Percentiles rank a stretch among this genome's conserved stretches.
Evolutionary conservation across 163 green algal species (phyloP).

Genomic region (Scenedesmus sp.): DNA sequence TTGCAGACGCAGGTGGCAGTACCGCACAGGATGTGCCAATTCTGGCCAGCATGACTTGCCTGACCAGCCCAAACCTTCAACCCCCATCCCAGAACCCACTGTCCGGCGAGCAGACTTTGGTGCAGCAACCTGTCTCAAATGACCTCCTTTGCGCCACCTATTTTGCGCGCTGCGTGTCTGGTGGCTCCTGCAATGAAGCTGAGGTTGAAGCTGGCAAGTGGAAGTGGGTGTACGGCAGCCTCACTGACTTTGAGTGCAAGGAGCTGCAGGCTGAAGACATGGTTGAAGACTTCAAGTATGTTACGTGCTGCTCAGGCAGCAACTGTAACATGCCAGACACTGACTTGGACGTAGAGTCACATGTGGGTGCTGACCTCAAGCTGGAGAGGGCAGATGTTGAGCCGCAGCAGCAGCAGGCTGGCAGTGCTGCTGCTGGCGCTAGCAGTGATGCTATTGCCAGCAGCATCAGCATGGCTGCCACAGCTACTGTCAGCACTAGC

Average conservation of each 20-base stretch:
- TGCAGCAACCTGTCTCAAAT: not conserved
- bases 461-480: not conserved
- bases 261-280: not conserved
- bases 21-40: not conserved
- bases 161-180: not conserved
- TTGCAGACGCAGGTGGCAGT: not conserved
- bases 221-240: conserved; percentile 4
- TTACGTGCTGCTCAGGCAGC: not conserved
- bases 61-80: not conserved
- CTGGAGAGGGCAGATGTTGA: not conserved
- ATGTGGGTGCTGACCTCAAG: not conserved
- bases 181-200: not conserved
- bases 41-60: not conserved
- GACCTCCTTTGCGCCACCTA: not conserved
- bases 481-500: not conserved
- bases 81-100: not conserved
- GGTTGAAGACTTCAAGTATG: not conserved
- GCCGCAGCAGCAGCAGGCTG: conserved; percentile 1
- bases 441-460: not conserved
- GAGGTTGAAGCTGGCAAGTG: conserved; percentile 10
- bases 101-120: not conserved
- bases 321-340: conserved; percentile 1
- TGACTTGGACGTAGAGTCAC: not conserved
- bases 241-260: conserved; percentile 8
- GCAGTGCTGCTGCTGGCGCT: not conserved